Percentiles rank a stretch among this genome's conserved stretches.
Conservation (phyloP, 352 stramenopile genomes). For the Plasmopara muralis region DNA sequence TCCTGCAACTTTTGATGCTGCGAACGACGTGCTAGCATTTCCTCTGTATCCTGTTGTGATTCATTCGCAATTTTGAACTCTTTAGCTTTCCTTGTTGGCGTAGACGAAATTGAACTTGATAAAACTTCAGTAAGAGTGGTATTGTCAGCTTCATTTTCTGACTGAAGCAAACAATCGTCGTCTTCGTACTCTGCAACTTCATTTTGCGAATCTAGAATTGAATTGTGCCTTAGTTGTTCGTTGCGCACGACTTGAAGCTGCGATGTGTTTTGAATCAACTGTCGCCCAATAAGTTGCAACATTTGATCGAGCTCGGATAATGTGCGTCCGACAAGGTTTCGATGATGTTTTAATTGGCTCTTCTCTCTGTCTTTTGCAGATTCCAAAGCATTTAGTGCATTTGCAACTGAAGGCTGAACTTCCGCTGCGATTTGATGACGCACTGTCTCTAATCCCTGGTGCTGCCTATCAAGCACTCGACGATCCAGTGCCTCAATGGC, state of each 20-base stretch:
- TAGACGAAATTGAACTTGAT: background rate
- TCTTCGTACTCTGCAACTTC: constrained; percentile 9
- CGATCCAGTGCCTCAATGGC: constrained; percentile 16
- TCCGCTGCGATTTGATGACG: constrained; percentile 15
- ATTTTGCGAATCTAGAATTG: constrained; percentile 1
- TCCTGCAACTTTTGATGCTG: constrained; percentile 32
- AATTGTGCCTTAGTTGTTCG: constrained; percentile 22
- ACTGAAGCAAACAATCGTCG: constrained; percentile 18
- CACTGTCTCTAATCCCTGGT: constrained; percentile 13
- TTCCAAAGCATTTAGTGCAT: constrained; percentile 14
- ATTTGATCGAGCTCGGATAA: constrained; percentile 55
- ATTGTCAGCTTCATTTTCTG: constrained; percentile 2
- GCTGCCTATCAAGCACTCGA: constrained; percentile 15
- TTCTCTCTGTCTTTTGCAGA: constrained; percentile 18
- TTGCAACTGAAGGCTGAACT: constrained; percentile 10
- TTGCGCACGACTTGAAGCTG: constrained; percentile 48
- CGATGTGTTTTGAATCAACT: constrained; percentile 61
- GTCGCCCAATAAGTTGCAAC: constrained; percentile 52
- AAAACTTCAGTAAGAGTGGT: background rate
- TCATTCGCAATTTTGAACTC: background rate
- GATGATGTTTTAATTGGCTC: constrained; percentile 19
- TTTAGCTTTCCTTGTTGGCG: background rate
- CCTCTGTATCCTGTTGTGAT: background rate
- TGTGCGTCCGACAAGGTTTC: constrained; percentile 31
- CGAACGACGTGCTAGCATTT: constrained; percentile 15